Evolutionary conservation across 129 eudicot species (phyloP).

Genomic region (Smallanthus sonchifolius): DNA sequence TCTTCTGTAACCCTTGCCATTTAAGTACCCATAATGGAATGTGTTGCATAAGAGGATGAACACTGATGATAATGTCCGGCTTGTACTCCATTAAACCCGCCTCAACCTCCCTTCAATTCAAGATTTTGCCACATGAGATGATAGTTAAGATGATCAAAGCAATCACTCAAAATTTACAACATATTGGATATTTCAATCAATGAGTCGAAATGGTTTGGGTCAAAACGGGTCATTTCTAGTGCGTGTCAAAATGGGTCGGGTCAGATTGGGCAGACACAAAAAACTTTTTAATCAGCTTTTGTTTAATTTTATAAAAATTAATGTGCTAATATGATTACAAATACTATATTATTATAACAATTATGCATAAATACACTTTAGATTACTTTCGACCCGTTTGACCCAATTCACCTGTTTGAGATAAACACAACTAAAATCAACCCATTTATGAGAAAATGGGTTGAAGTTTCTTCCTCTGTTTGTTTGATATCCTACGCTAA

Average conservation of each 20-base stretch:
- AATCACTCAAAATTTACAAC: background rate
- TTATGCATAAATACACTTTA: background rate
- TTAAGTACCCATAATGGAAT: slow-evolving; percentile 91
- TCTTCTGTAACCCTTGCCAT: slow-evolving; percentile 96
- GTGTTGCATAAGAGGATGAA: slow-evolving; percentile 98
- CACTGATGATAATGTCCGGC: slow-evolving; percentile 95
- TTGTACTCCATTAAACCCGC: slow-evolving; percentile 99
- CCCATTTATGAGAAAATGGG: background rate
- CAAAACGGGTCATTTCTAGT: background rate
- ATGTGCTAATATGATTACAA: background rate
- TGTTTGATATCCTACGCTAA: background rate
- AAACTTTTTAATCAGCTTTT: background rate
- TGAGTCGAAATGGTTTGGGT: background rate
- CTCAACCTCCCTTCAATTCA: slow-evolving; percentile 77
- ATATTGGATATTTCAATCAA: background rate
- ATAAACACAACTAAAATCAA: background rate
- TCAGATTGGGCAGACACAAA: background rate
- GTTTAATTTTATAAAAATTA: background rate
- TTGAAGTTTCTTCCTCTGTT: background rate
- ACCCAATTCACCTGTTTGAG: background rate
- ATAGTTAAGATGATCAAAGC: slow-evolving; percentile 6
- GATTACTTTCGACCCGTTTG: background rate
- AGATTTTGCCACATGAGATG: background rate
- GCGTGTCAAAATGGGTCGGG: background rate
- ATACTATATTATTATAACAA: background rate